Percentiles rank a stretch among this genome's conserved stretches.
Conservation (phyloP, 306 rosid species). For the Lathyrus aphaca region DNA sequence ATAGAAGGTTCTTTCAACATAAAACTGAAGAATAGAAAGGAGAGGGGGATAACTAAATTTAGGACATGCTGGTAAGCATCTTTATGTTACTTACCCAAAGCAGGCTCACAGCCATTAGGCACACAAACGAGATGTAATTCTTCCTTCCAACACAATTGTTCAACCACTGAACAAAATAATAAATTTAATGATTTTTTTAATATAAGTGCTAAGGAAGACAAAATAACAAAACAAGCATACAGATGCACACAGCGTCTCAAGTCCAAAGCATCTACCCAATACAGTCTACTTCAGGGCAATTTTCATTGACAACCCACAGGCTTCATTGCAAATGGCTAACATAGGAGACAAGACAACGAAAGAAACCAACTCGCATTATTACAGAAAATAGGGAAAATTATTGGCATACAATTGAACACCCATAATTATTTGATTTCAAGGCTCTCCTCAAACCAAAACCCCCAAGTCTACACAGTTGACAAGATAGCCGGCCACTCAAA, state of each 20-base stretch:
- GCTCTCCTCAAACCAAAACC: neutral
- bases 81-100: constrained; percentile 61
- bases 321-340: constrained; percentile 18
- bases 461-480: neutral
- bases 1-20: neutral
- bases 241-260: constrained; percentile 19
- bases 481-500: neutral
- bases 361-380: neutral
- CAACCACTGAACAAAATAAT: constrained; percentile 71
- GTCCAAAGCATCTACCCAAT: constrained; percentile 10
- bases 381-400: neutral
- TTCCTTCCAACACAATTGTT: constrained; percentile 85
- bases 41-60: constrained; percentile 18
- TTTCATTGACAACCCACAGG: constrained; percentile 25
- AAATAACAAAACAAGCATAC: constrained; percentile 15
- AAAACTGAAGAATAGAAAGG: neutral
- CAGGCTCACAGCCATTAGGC: constrained; percentile 85
- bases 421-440: neutral
- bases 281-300: constrained; percentile 20
- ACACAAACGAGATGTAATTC: constrained; percentile 73
- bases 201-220: constrained; percentile 27
- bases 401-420: neutral
- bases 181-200: constrained; percentile 25
- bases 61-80: constrained; percentile 26
- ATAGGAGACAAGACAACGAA: constrained; percentile 7